Percentiles rank a stretch among this genome's conserved stretches.
These are phyloP conservation scores for Xylariaceae sp. DNA, from an alignment of 2,329 filamentous ascomycete genomes.

Conservation along the genomic window DNA sequence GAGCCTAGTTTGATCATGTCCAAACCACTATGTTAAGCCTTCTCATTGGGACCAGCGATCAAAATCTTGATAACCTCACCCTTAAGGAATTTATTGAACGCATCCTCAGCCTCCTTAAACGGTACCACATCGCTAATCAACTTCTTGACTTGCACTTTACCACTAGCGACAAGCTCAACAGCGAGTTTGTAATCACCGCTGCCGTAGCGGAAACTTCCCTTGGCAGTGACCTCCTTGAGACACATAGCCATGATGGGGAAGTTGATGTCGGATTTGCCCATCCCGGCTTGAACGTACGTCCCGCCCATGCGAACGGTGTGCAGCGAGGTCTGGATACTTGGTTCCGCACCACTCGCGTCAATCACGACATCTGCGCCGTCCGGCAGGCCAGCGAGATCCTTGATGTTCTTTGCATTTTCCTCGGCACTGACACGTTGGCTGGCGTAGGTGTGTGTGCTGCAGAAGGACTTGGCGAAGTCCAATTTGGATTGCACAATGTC, in stretches of 20 bases:
- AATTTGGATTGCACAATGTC: conserved; percentile 80
- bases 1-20: not conserved
- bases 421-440: conserved; percentile 59
- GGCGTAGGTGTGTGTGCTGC: conserved; percentile 67
- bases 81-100: conserved; percentile 80
- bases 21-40: conserved; percentile 27
- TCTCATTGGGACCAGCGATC: conserved; percentile 64
- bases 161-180: conserved; percentile 68
- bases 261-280: conserved; percentile 81
- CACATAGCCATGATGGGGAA: conserved; percentile 92
- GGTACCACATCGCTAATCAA: conserved; percentile 73
- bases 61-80: conserved; percentile 73
- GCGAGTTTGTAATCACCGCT: conserved; percentile 84
- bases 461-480: conserved; percentile 71
- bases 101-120: conserved; percentile 79
- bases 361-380: conserved; percentile 72
- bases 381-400: conserved; percentile 59
- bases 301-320: conserved; percentile 69
- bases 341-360: conserved; percentile 75
- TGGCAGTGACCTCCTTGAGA: conserved; percentile 81
- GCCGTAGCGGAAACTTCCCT: conserved; percentile 86
- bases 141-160: conserved; percentile 75
- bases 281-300: conserved; percentile 80
- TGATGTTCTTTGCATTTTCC: conserved; percentile 70
- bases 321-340: conserved; percentile 70